These are phyloP conservation scores for Lactarius sanguifluus DNA, from an alignment of 768 basidiomycete genomes.

Conservation along the genomic window DNA sequence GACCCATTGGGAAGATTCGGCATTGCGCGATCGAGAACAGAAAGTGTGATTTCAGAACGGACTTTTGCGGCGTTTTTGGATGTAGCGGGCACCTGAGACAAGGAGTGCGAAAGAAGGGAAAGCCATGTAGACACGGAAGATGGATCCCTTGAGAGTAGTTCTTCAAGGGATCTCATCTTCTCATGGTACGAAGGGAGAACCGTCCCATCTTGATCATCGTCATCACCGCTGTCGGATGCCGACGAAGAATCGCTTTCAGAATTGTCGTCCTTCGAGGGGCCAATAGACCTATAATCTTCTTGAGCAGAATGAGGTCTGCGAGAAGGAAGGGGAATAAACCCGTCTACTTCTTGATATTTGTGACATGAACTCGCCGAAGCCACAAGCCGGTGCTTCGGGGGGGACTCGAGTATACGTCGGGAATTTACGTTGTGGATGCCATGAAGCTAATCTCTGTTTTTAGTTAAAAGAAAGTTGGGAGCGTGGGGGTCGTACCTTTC, in stretches of 20 bases:
- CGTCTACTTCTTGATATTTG: slow-evolving; percentile 64
- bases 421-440: slow-evolving; percentile 57
- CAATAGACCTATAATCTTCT: slow-evolving; percentile 53
- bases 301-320: slow-evolving; percentile 36
- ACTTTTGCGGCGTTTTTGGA: slow-evolving; percentile 70
- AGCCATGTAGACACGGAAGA: slow-evolving; percentile 60
- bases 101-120: slow-evolving; percentile 57
- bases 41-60: slow-evolving; percentile 68
- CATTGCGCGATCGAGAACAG: slow-evolving; percentile 66
- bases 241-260: slow-evolving; percentile 40
- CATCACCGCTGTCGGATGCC: slow-evolving; percentile 24
- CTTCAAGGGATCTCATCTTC: slow-evolving; percentile 58
- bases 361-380: slow-evolving; percentile 37
- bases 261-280: slow-evolving; percentile 33
- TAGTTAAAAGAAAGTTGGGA: slow-evolving; percentile 11
- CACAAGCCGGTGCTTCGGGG: slow-evolving; percentile 52
- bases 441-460: slow-evolving; percentile 35
- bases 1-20: slow-evolving; percentile 52
- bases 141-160: slow-evolving; percentile 51
- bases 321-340: slow-evolving; percentile 60
- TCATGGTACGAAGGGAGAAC: slow-evolving; percentile 49
- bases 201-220: slow-evolving; percentile 12
- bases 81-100: slow-evolving; percentile 57
- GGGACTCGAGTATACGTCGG: slow-evolving; percentile 51
- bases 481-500: slow-evolving; percentile 35